phyloP scores from a whole-genome alignment of 1,284 basidiomycete species.

The Irpex sp. region DNA sequence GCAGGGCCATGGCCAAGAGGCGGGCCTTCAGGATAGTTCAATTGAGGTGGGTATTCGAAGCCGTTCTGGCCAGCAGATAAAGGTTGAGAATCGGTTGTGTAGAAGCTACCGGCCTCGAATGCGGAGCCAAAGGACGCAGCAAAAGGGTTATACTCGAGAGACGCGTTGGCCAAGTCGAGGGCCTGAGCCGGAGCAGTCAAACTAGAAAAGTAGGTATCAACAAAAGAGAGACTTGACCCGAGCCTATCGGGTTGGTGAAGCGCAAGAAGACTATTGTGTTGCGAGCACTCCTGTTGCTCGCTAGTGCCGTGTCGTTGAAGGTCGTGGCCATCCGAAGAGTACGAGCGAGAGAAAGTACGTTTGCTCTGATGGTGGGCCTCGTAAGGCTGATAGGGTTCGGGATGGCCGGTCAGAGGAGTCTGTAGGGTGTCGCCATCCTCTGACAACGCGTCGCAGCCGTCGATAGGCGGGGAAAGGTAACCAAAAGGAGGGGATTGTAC shows the following conservation, averaged over 20 bases:
- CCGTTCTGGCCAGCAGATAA: conserved; percentile 17
- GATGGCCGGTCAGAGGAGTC: conserved; percentile 31
- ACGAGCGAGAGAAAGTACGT: conserved; percentile 12
- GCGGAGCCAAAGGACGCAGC: conserved; percentile 15
- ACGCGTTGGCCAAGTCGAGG: conserved; percentile 23
- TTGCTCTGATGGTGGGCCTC: conserved; percentile 20
- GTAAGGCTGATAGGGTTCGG: conserved; percentile 23
- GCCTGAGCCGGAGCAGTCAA: conserved; percentile 18
- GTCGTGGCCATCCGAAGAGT: conserved; percentile 4
- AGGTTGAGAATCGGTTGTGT: conserved; percentile 15
- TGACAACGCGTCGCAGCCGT: conserved; percentile 31
- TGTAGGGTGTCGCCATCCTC: conserved; percentile 36
- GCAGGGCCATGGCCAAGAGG: conserved; percentile 3
- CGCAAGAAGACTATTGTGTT: conserved; percentile 16
- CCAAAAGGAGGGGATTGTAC: conserved; percentile 21
- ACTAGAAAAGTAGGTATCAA: conserved; percentile 14
- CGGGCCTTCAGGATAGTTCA: conserved; percentile 9
- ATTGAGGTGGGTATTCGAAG: conserved; percentile 7
- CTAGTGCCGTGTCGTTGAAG: conserved; percentile 14
- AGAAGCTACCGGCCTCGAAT: conserved; percentile 11
- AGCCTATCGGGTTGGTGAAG: conserved; percentile 17
- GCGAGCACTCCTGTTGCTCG: conserved; percentile 12
- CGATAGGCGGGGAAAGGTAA: conserved; percentile 30
- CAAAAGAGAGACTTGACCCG: conserved; percentile 12
- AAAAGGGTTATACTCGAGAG: conserved; percentile 23